phyloP scores from a whole-genome alignment of 192 early-diverging fungal species.

The Kappamyces sp. region DNA sequence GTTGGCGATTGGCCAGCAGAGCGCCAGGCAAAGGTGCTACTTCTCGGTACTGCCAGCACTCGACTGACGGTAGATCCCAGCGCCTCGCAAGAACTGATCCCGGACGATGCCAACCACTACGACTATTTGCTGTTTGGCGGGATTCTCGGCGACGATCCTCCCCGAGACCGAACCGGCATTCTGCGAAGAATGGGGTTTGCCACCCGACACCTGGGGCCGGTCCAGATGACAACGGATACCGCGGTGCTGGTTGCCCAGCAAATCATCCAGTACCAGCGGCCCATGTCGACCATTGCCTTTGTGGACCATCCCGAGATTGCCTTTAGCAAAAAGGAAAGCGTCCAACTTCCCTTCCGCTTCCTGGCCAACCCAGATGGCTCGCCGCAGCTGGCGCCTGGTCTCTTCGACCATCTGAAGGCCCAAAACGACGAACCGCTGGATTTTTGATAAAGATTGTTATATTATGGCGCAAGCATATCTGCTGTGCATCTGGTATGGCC shows the following conservation, averaged over 20 bases:
- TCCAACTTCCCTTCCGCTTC: conserved; percentile 77
- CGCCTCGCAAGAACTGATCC: conserved; percentile 46
- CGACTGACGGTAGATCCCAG: conserved; percentile 45
- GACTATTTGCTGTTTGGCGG: conserved; percentile 80
- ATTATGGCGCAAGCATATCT: too few species aligned
- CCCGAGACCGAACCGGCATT: conserved; percentile 42
- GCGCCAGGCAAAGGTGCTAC: conserved; percentile 51
- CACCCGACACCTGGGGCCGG: conserved; percentile 62
- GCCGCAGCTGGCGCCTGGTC: conserved; percentile 62
- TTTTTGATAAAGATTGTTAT: too few species aligned
- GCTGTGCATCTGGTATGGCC: too few species aligned
- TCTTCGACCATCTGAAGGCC: conserved; percentile 66
- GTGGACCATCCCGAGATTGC: conserved; percentile 70
- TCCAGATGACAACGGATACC: conserved; percentile 86
- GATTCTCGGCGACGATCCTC: conserved; percentile 59
- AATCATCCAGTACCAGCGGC: conserved; percentile 58
- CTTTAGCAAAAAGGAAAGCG: conserved; percentile 62
- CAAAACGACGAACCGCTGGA: conserved; percentile 52
- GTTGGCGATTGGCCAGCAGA: conserved; percentile 29
- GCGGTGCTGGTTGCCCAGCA: conserved; percentile 66
- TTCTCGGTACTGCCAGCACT: conserved; percentile 29
- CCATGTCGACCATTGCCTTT: conserved; percentile 58
- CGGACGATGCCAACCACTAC: conserved; percentile 60
- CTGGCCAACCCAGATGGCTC: conserved; percentile 46
- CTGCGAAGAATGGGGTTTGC: conserved; percentile 65